phyloP scores from a whole-genome alignment of 1,284 basidiomycete genomes.

The Puccinia polysora region DNA sequence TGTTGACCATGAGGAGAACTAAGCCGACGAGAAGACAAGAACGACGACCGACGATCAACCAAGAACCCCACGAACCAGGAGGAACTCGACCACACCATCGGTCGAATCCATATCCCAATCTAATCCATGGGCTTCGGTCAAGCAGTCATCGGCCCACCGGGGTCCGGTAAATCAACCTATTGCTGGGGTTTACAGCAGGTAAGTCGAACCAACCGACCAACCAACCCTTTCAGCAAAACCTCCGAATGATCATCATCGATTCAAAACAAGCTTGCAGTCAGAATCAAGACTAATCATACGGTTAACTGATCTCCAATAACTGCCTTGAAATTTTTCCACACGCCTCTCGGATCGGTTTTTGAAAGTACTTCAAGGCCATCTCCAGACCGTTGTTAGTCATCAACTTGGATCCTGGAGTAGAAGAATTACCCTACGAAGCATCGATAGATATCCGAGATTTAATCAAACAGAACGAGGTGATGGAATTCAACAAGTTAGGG shows the following conservation, averaged over 20 bases:
- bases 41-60: no score
- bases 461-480: conserved; percentile 81
- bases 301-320: no score
- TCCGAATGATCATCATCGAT: no score
- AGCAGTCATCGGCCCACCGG: conserved; percentile 78
- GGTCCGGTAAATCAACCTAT: conserved; percentile 89
- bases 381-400: conserved; percentile 79
- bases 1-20: no score
- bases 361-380: conserved; percentile 72
- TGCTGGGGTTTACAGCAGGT: conserved; percentile 77
- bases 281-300: no score
- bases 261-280: no score
- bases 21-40: no score
- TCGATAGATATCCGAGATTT: conserved; percentile 78
- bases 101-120: no score
- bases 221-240: background rate
- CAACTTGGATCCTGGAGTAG: conserved; percentile 85
- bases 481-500: conserved; percentile 78
- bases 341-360: background rate
- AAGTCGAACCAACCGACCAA: background rate
- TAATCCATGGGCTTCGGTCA: conserved; percentile 50
- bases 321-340: no score
- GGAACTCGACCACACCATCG: no score
- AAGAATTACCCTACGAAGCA: conserved; percentile 82
- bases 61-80: no score